phyloP scores from a whole-genome alignment of 768 basidiomycete genomes.

The Mycena albidolilacea region DNA sequence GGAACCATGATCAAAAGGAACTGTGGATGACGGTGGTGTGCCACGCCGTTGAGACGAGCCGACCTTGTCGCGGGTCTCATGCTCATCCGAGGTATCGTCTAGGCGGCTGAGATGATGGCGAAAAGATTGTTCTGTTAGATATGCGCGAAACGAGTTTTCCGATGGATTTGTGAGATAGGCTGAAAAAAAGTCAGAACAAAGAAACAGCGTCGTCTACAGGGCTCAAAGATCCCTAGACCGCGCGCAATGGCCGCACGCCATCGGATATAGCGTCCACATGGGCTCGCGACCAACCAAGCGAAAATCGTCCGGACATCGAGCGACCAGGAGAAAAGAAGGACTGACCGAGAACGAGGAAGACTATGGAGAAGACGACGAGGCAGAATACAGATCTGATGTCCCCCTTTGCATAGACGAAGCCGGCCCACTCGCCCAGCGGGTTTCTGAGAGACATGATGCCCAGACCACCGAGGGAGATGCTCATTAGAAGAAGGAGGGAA shows the following conservation, averaged over 20 bases:
- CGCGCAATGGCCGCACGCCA: conserved; percentile 3
- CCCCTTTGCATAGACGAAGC: conserved; percentile 66
- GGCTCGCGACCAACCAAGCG: conserved; percentile 11
- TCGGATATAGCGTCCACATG: conserved; percentile 11
- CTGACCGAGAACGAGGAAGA: conserved; percentile 82
- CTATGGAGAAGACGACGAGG: conserved; percentile 75
- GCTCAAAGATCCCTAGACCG: background rate
- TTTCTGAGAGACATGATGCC: conserved; percentile 72
- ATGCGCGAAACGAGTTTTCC: conserved; percentile 93
- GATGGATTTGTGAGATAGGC: conserved; percentile 96
- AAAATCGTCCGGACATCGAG: conserved; percentile 15
- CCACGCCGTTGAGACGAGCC: conserved; percentile 46
- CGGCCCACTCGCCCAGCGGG: conserved; percentile 66
- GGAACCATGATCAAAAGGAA: conserved; percentile 55
- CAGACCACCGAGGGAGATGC: conserved; percentile 74
- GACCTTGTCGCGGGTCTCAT: conserved; percentile 49
- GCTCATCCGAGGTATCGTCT: conserved; percentile 74
- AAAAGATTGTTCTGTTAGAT: conserved; percentile 98
- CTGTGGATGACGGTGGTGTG: conserved; percentile 43
- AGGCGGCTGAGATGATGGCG: conserved; percentile 92
- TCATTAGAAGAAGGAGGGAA: conserved; percentile 71
- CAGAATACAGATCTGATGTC: conserved; percentile 82
- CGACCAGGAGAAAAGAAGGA: conserved; percentile 38
- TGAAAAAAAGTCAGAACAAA: conserved; percentile 51
- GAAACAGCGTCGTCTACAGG: conserved; percentile 1